phyloP scores from a whole-genome alignment of 208 protist genomes.

The Acanthamoeba royreba region DNA sequence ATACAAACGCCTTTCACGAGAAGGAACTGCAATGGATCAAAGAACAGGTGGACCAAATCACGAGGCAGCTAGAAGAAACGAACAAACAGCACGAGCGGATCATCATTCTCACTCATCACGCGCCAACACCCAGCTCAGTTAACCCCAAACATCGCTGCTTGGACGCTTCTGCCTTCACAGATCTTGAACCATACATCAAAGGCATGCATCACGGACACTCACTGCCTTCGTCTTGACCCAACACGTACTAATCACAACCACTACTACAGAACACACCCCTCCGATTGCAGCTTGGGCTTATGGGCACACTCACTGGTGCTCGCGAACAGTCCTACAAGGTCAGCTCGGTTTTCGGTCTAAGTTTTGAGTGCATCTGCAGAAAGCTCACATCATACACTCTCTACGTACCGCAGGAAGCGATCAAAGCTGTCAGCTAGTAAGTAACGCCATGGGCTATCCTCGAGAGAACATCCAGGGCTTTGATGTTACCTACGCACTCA shows the following conservation, averaged over 20 bases:
- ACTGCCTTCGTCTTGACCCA: neutral
- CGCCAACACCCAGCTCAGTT: neutral
- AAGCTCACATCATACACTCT: neutral
- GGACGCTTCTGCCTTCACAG: neutral
- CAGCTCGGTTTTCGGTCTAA: neutral
- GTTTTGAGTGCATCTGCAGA: neutral
- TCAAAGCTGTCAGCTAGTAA: neutral
- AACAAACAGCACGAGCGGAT: neutral
- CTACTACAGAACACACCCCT: neutral
- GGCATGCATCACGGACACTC: too few relatives aligned
- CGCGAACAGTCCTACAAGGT: neutral
- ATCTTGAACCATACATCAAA: neutral
- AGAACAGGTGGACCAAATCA: neutral
- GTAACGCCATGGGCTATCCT: conserved; percentile 27
- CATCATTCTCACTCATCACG: conserved; percentile 12
- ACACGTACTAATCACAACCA: neutral
- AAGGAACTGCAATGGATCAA: neutral
- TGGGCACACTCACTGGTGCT: conserved; percentile 10
- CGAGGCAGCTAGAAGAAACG: neutral
- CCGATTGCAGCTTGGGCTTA: conserved; percentile 16
- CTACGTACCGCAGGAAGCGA: neutral
- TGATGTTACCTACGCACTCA: neutral
- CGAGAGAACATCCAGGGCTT: neutral
- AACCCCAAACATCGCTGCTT: neutral
- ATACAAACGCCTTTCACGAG: conserved; percentile 11